phyloP scores from a whole-genome alignment of 1,139 yeast species.

The Pichia sp. region DNA sequence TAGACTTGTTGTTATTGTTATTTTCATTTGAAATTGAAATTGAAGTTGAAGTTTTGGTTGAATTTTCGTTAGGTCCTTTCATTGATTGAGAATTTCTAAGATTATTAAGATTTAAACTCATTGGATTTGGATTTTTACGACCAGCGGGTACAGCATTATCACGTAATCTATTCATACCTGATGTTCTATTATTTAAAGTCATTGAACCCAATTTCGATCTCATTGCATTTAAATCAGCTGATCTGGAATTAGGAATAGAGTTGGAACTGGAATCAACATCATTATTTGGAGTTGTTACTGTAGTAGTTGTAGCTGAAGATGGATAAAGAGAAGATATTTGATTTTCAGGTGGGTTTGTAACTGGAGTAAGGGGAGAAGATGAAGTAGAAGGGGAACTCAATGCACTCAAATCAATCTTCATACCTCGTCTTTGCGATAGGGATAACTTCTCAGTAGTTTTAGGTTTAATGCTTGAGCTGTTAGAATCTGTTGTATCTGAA shows the following conservation, averaged over 20 bases:
- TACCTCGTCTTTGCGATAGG: constrained; percentile 53
- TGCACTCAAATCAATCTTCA: constrained; percentile 40
- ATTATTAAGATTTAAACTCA: constrained; percentile 7
- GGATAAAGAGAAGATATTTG: too few relatives aligned
- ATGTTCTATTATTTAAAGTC: constrained; percentile 4
- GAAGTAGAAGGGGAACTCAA: constrained; percentile 22
- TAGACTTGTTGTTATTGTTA: neutral
- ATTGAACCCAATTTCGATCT: constrained; percentile 7
- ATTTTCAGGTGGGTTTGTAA: neutral
- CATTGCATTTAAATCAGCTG: neutral
- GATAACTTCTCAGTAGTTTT: constrained; percentile 30
- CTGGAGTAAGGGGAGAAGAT: too few relatives aligned
- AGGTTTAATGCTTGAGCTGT: constrained; percentile 24
- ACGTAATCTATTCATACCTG: constrained; percentile 18
- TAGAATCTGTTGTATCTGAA: neutral
- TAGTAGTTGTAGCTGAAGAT: neutral
- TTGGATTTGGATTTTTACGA: constrained; percentile 11
- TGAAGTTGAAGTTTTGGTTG: neutral
- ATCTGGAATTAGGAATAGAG: neutral
- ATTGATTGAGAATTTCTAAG: constrained; percentile 7
- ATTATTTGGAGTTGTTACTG: neutral
- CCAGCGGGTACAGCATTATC: constrained; percentile 20
- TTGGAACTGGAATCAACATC: neutral
- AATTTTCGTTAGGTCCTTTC: too few relatives aligned
- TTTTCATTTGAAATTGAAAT: neutral